Conservation (phyloP, 2,329 filamentous ascomycete species). For the Alternaria longipes region DNA sequence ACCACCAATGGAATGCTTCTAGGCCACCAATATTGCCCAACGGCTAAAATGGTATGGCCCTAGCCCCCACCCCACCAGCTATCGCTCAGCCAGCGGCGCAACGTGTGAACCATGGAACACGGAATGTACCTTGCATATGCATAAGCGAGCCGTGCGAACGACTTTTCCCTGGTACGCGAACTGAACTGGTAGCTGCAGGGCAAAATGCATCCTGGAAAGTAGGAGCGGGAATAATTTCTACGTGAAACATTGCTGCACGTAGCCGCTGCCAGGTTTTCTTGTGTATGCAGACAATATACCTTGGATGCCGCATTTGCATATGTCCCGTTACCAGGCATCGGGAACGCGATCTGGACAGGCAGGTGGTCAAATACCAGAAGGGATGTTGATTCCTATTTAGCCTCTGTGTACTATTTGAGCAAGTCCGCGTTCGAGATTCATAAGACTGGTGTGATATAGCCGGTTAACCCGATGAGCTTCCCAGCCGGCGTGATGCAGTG, state of each 20-base stretch:
- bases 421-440: background rate
- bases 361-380: background rate
- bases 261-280: background rate
- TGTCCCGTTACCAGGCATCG: conserved; percentile 9
- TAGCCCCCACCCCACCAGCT: background rate
- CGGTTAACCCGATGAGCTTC: background rate
- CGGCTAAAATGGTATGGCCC: background rate
- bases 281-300: background rate
- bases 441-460: background rate
- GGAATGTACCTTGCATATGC: conserved; percentile 21
- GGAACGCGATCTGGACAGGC: background rate
- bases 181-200: background rate
- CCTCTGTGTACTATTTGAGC: background rate
- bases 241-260: conserved; percentile 1
- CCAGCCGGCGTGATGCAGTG: background rate
- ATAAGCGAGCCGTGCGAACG: conserved; percentile 15
- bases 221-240: background rate
- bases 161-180: background rate
- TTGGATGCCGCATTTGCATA: background rate
- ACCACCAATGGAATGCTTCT: conserved; percentile 4
- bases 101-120: conserved; percentile 5
- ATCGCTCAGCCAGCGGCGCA: conserved; percentile 1
- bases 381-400: background rate
- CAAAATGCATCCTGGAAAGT: background rate
- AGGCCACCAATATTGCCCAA: background rate